Evolutionary conservation across 2,329 filamentous ascomycete genomes (phyloP).

Genomic region (Neobulgaria alba): DNA sequence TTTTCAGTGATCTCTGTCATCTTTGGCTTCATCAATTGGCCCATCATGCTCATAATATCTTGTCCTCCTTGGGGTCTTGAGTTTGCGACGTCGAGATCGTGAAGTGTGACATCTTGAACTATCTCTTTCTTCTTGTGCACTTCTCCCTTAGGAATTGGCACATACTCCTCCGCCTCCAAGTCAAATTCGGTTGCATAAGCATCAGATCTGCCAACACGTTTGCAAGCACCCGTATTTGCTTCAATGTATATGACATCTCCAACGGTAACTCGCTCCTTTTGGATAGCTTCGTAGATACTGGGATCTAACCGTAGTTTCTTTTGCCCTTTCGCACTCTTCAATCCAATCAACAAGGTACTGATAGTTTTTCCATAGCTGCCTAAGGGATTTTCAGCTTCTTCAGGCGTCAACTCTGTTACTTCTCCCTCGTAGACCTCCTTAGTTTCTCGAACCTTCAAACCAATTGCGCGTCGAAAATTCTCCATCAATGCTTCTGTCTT

Average conservation of each 20-base stretch:
- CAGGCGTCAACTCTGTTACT: slow-evolving; percentile 92
- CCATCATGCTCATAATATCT: slow-evolving; percentile 99
- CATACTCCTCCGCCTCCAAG: slow-evolving; percentile 96
- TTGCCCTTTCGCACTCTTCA: slow-evolving; percentile 92
- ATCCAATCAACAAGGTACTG: slow-evolving; percentile 83
- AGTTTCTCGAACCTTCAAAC: slow-evolving; percentile 92
- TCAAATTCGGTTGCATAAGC: slow-evolving; percentile 98
- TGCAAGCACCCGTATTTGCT: slow-evolving; percentile 96
- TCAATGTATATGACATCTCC: slow-evolving; percentile 99
- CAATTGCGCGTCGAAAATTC: slow-evolving; percentile 95
- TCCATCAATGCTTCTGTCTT: slow-evolving; percentile 99
- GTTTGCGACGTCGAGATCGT: slow-evolving; percentile 94
- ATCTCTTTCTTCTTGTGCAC: slow-evolving; percentile 99
- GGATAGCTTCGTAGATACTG: slow-evolving; percentile 98
- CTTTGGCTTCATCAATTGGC: slow-evolving; percentile 98
- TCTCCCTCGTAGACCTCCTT: slow-evolving; percentile 99
- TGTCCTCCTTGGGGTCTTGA: slow-evolving; percentile 91
- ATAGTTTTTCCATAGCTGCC: slow-evolving; percentile 97
- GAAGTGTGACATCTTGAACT: slow-evolving; percentile 94
- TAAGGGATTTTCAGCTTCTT: slow-evolving; percentile 95
- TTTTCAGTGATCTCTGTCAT: slow-evolving; percentile 99
- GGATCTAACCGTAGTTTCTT: slow-evolving; percentile 97
- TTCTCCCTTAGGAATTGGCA: slow-evolving; percentile 96
- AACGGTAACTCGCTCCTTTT: slow-evolving; percentile 92
- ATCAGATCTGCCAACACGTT: slow-evolving; percentile 90